These are phyloP conservation scores for Viola pubescens DNA, from an alignment of 441 rosid genomes.

Conservation along the genomic window DNA sequence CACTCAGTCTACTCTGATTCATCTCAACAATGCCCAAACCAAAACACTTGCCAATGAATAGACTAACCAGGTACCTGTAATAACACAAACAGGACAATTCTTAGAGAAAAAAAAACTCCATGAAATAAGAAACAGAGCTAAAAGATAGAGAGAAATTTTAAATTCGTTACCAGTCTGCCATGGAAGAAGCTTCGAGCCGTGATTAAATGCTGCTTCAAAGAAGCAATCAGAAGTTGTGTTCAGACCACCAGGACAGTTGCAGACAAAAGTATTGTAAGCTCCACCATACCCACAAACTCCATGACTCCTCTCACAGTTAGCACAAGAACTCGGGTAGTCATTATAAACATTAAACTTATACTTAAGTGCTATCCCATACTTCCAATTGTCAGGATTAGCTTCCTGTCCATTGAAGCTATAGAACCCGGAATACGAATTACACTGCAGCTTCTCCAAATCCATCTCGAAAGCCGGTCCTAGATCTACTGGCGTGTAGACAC, in stretches of 20 bases:
- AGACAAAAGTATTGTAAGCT: slow-evolving; percentile 43
- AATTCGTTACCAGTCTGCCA: slow-evolving; percentile 23
- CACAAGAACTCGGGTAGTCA: slow-evolving; percentile 60
- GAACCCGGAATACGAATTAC: slow-evolving; percentile 68
- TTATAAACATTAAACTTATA: slow-evolving; percentile 75
- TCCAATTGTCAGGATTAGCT: slow-evolving; percentile 74
- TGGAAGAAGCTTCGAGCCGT: slow-evolving; percentile 30
- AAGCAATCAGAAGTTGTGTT: slow-evolving; percentile 65
- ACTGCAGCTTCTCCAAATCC: slow-evolving; percentile 56
- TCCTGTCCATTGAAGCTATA: slow-evolving; percentile 75
- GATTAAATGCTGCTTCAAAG: slow-evolving; percentile 40
- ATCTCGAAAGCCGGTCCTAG: slow-evolving; percentile 80
- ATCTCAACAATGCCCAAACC: slow-evolving; percentile 19
- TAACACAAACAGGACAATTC: too few species aligned
- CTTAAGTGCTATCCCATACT: slow-evolving; percentile 70
- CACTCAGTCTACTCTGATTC: not conserved
- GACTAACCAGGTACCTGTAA: slow-evolving; percentile 37
- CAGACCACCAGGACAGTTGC: slow-evolving; percentile 64
- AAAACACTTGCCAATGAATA: slow-evolving; percentile 29
- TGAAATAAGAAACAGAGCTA: not conserved
- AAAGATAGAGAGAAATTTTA: not conserved
- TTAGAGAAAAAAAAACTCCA: too few species aligned
- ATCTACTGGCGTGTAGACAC: slow-evolving; percentile 79
- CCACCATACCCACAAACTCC: slow-evolving; percentile 76
- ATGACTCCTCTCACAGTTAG: slow-evolving; percentile 59